These are phyloP conservation scores for Beauveria pseudobassiana DNA, from an alignment of 2,329 filamentous ascomycete species.

Conservation along the genomic window DNA sequence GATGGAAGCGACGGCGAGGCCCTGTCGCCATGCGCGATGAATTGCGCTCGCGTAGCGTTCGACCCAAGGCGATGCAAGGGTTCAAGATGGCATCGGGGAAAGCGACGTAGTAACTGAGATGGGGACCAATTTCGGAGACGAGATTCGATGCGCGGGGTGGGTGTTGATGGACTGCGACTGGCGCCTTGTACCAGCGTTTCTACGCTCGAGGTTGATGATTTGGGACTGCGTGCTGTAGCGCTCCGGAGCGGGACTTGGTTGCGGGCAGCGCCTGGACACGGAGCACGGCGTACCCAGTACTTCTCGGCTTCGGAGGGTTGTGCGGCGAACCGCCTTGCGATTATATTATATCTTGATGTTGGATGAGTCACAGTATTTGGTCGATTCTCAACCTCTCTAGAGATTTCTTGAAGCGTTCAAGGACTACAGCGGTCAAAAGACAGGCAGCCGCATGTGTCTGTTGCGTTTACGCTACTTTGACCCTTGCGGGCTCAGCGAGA, in stretches of 20 bases:
- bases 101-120: slow-evolving; percentile 48
- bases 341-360: not conserved
- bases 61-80: slow-evolving; percentile 36
- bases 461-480: slow-evolving; percentile 1
- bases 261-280: not conserved
- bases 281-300: slow-evolving; percentile 10
- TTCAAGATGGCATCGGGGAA: slow-evolving; percentile 44
- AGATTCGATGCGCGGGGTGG: slow-evolving; percentile 34
- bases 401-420: not conserved
- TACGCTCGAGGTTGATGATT: slow-evolving; percentile 50
- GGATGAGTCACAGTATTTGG: not conserved
- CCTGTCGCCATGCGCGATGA: slow-evolving; percentile 49
- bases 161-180: slow-evolving; percentile 44
- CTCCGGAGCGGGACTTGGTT: slow-evolving; percentile 11
- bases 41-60: slow-evolving; percentile 44
- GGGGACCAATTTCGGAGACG: slow-evolving; percentile 32
- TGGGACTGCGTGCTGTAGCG: slow-evolving; percentile 19
- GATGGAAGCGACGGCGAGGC: slow-evolving; percentile 40
- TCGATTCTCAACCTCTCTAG: not conserved
- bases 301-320: not conserved
- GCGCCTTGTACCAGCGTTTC: slow-evolving; percentile 43
- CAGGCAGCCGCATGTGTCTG: not conserved
- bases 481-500: not conserved
- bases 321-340: not conserved
- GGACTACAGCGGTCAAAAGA: not conserved